Evolutionary conservation across 495 filamentous ascomycete species (phyloP), one percentile per base, ranked within the genome.

Genomic region (Neurospora hispaniola): DNA sequence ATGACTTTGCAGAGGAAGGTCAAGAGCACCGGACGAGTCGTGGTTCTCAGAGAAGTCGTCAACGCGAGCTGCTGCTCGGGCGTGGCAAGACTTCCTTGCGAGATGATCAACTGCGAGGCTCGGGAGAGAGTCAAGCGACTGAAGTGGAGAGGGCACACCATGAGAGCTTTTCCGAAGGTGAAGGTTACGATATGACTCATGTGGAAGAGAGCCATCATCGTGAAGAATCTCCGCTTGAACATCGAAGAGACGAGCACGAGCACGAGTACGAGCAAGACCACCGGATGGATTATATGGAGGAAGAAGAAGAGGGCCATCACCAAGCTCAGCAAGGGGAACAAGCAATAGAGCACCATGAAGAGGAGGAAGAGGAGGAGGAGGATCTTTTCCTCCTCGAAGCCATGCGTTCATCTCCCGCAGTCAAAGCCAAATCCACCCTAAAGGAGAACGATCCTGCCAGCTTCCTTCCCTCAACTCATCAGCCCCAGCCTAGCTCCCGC

Each of bases 311-410:
- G 40, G 40, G 68, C 2, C 18, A 74, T 4, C 31, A 72, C 10
- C 27, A 72, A 35, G 71, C 12, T 5, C 27, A 38, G 40, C 20
- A 72, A 5, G n/a, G 35, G 12, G 69, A 70, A 7, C 70, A 70
- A 20, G 62, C 70, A 18, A 69, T 74, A 27, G 74, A 71, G 40
- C 35, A 74, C 5, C 44, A 20, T 14, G 70, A 74, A 27, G 79
- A 82, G 5, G 44, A 48, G 5, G 81, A 79, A 3, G 80, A 83
- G 5, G 81, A 83, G 3, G 81, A 84, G 18, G 78, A 80, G 9
- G 86, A 87, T 75, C 75, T 85, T 4, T 86, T 82, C 80, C 81
- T 81, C n/a, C 69, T 85, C 48, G 84, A 85, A 70, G 85, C 83
- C 54, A 78, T 80, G 70, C 81, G 84, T 18, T 66, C 54, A 5